Conservation (phyloP, 2,329 filamentous ascomycete genomes). For the Nemania sp. region DNA sequence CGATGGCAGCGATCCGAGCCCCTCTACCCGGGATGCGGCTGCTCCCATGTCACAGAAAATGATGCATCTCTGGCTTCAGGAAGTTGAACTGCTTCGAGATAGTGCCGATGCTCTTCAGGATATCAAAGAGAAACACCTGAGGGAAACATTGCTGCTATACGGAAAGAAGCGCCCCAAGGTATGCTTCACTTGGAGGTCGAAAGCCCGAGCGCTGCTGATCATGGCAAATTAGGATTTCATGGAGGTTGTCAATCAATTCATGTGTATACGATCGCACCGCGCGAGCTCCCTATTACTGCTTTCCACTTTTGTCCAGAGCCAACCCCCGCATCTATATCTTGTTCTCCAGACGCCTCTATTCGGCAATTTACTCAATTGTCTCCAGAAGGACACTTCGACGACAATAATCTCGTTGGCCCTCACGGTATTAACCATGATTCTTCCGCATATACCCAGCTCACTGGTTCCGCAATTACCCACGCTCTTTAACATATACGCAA, state of each 20-base stretch:
- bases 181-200: constrained; percentile 20
- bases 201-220: constrained; percentile 30
- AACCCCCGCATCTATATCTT: constrained; percentile 78
- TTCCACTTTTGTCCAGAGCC: constrained; percentile 72
- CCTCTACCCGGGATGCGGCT: constrained; percentile 48
- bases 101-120: constrained; percentile 46
- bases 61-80: constrained; percentile 61
- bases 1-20: constrained; percentile 55
- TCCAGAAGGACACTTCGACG: constrained; percentile 78
- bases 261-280: constrained; percentile 67
- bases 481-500: constrained; percentile 80
- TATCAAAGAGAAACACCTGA: constrained; percentile 55
- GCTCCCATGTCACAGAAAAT: constrained; percentile 53
- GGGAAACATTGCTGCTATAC: constrained; percentile 58
- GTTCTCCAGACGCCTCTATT: constrained; percentile 75
- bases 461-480: constrained; percentile 70
- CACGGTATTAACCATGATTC: constrained; percentile 77
- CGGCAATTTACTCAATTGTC: constrained; percentile 70
- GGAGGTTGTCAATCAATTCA: constrained; percentile 64
- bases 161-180: constrained; percentile 73
- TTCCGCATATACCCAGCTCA: constrained; percentile 78
- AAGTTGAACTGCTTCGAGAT: constrained; percentile 43
- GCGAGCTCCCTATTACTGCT: constrained; percentile 68
- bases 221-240: constrained; percentile 63
- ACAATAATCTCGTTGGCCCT: constrained; percentile 76